Base-by-base conservation (phyloP, 345 rosid species). In the Gossypium longicalyx region DNA sequence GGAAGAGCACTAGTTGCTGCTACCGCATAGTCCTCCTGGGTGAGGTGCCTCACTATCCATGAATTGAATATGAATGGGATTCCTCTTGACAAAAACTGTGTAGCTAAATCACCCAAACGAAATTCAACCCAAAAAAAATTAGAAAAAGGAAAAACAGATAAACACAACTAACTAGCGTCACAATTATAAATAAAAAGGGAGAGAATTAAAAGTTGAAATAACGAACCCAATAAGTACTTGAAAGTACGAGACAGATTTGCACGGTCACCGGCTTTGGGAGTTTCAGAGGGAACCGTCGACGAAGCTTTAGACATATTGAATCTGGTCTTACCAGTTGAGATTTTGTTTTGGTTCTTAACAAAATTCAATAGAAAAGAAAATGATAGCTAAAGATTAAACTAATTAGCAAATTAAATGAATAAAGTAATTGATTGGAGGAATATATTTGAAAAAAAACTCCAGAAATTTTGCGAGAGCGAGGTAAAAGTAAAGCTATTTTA, bases 51-150 rank as follows among this genome's bases (percentile, higher is more conserved):
- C 43, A 93, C 96, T 70, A 95, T 83, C 98, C 96, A 93, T 2
- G 91, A 86, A 80, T 91, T 95, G 85, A 93, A 91, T 47, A 91
- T 76, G 71, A 94, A 94, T 1, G 98, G 95, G 69, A 92, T 92
- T 80, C 95, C 95, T 78, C 97, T 87, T 29, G 98, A 91, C 63
- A 90, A 74, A 51, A 93, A 84, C 86, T 91, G 97, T 2, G 98
- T 90, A 73, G 91, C 94, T 88, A 79, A 2, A 74, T 70, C 16
- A 25, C 72, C 69, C 43, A 60, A 43, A 80, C 23, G 51, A 53
- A 19, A 17, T 27, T 60, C 4, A 78, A 56, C 22, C 22, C 17
- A 23, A 34, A 8, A 65, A 65, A 45, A 22, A 0, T 11, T 51
- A 2, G 9, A 38, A 62, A 62, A 44, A 65, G 13, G 9, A 63